Evolutionary conservation across 2,329 filamentous ascomycete genomes (phyloP).

Genomic region (Calonectria ilicicola): DNA sequence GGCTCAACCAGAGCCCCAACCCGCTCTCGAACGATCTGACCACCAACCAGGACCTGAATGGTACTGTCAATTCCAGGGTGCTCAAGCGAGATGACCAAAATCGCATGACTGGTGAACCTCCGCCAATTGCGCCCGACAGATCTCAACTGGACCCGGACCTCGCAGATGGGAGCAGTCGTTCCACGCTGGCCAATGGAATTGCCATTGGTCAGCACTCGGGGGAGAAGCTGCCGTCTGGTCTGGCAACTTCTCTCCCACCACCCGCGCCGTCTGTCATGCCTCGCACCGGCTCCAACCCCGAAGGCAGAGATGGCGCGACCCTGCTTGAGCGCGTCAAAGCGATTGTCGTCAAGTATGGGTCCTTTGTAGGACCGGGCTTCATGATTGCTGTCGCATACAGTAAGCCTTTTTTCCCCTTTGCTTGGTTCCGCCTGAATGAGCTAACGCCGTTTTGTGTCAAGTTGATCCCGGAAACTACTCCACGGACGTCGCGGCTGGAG

Average conservation of each 20-base stretch:
- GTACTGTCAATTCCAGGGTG: conserved; percentile 11
- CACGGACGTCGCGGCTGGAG: conserved; percentile 76
- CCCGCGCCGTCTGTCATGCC: conserved; percentile 8
- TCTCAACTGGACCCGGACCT: neutral
- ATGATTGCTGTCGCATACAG: conserved; percentile 72
- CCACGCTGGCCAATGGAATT: conserved; percentile 19
- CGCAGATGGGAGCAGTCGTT: neutral
- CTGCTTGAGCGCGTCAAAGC: conserved; percentile 30
- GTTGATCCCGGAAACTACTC: conserved; percentile 76
- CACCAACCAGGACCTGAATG: conserved; percentile 32
- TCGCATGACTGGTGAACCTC: conserved; percentile 1
- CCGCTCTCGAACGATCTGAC: conserved; percentile 27
- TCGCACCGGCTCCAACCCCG: conserved; percentile 1
- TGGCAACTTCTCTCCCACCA: conserved; percentile 18
- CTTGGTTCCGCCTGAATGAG: neutral
- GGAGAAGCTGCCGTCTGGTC: conserved; percentile 1
- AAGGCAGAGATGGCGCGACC: conserved; percentile 9
- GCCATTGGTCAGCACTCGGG: conserved; percentile 14
- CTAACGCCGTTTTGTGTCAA: conserved; percentile 35
- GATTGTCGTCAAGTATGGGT: conserved; percentile 46
- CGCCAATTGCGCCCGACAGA: neutral
- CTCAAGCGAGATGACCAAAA: conserved; percentile 18
- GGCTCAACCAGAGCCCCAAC: conserved; percentile 32
- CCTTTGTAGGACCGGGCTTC: conserved; percentile 74
- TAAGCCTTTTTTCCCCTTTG: conserved; percentile 45